Base-by-base conservation (phyloP, 2,329 filamentous ascomycete species). In the Leptographium radiaticola region DNA sequence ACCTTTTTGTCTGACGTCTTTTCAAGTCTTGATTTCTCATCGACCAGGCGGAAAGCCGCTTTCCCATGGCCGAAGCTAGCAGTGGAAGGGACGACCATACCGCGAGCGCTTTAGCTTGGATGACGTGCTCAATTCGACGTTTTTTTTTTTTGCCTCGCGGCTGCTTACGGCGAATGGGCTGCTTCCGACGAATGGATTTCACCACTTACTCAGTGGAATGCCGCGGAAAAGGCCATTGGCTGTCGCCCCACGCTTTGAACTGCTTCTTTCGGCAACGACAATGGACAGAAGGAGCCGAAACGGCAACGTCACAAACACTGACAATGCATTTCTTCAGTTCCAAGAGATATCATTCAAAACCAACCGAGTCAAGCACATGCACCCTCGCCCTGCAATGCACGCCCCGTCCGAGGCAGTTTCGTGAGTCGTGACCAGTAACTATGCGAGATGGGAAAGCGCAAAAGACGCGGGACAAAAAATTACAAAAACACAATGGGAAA, bases 71-170 rank as follows among this genome's bases (percentile, higher is more conserved):
- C 38, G 45, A n/a, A n/a, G 30, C 18, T n/a, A 42, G 16, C 15
- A 40, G 25, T 36, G 33, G 38, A 40, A 46, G 8, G 16, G 16
- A 25, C 25, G n/a, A 49, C 42, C 45, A 31, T 36, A 25, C 53
- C 43, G 30, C 44, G 51, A 56, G 51, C 44, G 40, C 39, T 40
- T 57, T 60, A 60, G 60, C 57, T 49, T 52, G 53, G 55, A 62
- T 62, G 58, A 57, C 60, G 60, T 62, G 60, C 59, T 61, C 55
- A 39, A 15, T 39, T 2, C n/a, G 40, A 8, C 20, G 40, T 20
- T 20, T 49, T 49, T 56, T 54, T 52, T 53, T 40, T 51, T 13
- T 20, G 20, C n/a, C 31, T 20, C 18, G 31, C 34, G 11, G 33
- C 33, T 6, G 33, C 33, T 34, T 34, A 34, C 33, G 11, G 6